Percentiles rank a stretch among this genome's conserved stretches.
phyloP scores from a whole-genome alignment of 441 rosid genomes.

The Gossypium schwendimanii region DNA sequence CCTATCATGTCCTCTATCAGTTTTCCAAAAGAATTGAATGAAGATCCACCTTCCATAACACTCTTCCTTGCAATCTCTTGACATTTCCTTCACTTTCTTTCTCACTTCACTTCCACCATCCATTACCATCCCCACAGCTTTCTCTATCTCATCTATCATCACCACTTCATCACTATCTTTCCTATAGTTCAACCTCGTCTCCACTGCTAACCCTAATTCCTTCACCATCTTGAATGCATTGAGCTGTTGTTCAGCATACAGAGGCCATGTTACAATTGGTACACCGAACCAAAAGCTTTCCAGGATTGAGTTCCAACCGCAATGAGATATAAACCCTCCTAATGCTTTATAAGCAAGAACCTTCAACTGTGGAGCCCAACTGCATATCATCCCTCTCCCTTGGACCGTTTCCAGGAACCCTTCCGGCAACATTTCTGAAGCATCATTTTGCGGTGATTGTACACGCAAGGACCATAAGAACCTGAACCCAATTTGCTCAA shows the following conservation, averaged over 20 bases:
- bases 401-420: conserved; percentile 34
- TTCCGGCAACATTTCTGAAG: background rate
- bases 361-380: conserved; percentile 48
- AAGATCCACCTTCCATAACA: conserved; percentile 34
- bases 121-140: conserved; percentile 25
- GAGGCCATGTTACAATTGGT: conserved; percentile 41
- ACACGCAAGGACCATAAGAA: conserved; percentile 41
- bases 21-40: conserved; percentile 23
- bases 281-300: conserved; percentile 52
- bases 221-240: conserved; percentile 41
- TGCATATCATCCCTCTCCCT: conserved; percentile 36
- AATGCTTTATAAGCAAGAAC: conserved; percentile 35
- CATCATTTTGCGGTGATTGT: background rate
- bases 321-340: conserved; percentile 46
- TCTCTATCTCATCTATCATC: conserved; percentile 29
- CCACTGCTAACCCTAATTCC: conserved; percentile 34
- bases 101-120: conserved; percentile 26
- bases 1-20: conserved; percentile 24
- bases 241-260: conserved; percentile 50
- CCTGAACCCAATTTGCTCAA: conserved; percentile 33
- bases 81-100: conserved; percentile 35
- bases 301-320: conserved; percentile 49
- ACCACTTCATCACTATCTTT: conserved; percentile 14
- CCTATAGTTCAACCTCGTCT: conserved; percentile 36
- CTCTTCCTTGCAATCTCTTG: conserved; percentile 24